Conservation (phyloP, 352 stramenopile species). For the Globisporangium perplexum region DNA sequence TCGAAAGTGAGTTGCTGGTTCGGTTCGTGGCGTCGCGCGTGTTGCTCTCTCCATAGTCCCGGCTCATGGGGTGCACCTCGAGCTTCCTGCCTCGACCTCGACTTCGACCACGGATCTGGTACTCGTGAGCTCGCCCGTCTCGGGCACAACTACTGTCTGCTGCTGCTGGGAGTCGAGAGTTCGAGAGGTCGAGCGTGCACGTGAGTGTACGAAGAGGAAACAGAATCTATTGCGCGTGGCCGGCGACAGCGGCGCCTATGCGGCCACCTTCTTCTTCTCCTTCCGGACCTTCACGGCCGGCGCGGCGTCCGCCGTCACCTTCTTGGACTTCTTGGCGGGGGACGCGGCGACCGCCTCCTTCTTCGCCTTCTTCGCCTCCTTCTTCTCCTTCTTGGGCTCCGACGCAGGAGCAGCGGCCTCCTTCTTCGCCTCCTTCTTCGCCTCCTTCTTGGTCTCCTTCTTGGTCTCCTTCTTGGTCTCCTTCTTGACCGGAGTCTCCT, state of each 20-base stretch:
- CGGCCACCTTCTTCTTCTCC: constrained; percentile 12
- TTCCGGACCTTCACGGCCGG: constrained; percentile 6
- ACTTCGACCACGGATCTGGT: too few species aligned
- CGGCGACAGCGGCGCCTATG: too few species aligned
- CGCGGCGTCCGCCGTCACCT: constrained; percentile 7
- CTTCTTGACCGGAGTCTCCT: background rate
- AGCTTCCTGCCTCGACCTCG: too few species aligned
- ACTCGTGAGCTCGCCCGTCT: too few species aligned
- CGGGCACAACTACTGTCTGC: too few species aligned
- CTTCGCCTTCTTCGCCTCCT: constrained; percentile 17
- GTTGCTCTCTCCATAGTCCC: too few species aligned
- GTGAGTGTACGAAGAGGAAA: background rate
- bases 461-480: background rate
- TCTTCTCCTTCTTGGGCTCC: constrained; percentile 11
- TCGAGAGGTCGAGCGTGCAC: too few species aligned
- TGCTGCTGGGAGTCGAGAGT: too few species aligned
- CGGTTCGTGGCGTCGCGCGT: too few species aligned
- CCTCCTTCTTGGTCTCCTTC: background rate
- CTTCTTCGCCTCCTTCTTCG: background rate
- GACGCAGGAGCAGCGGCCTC: background rate
- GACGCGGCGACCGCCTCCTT: background rate
- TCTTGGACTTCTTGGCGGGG: constrained; percentile 16
- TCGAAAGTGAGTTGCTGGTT: too few species aligned
- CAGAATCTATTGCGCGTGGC: background rate
- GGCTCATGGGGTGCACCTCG: too few species aligned